Evolutionary conservation across 1,284 basidiomycete genomes (phyloP).

Genomic region (Trametes sp.): DNA sequence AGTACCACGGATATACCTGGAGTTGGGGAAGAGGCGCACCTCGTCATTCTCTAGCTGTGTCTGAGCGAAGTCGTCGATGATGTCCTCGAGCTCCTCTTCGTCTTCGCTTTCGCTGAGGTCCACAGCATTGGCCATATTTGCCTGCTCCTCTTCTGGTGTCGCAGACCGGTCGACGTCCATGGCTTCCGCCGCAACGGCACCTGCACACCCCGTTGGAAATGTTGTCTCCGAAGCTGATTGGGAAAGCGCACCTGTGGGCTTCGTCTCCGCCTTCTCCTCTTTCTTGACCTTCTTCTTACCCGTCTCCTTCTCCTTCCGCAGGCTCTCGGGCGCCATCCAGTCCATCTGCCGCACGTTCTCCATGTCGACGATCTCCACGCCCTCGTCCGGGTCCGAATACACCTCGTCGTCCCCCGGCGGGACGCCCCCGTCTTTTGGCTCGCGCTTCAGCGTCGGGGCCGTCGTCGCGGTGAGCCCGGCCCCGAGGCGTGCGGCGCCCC

Average conservation of each 20-base stretch:
- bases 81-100: constrained; percentile 86
- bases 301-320: constrained; percentile 64
- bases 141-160: constrained; percentile 46
- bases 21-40: constrained; percentile 39
- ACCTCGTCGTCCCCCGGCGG: constrained; percentile 59
- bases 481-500: constrained; percentile 50
- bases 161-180: constrained; percentile 42
- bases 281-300: constrained; percentile 55
- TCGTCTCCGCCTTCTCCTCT: constrained; percentile 45
- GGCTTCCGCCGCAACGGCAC: constrained; percentile 32
- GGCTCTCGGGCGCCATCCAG: constrained; percentile 88
- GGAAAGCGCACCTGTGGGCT: constrained; percentile 46
- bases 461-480: constrained; percentile 54
- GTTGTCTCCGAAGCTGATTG: background rate
- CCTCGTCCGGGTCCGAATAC: constrained; percentile 91
- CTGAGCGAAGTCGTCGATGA: constrained; percentile 81
- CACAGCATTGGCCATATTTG: constrained; percentile 75
- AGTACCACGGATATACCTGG: constrained; percentile 8
- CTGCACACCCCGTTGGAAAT: background rate
- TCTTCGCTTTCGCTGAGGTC: constrained; percentile 87
- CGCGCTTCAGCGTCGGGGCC: constrained; percentile 53
- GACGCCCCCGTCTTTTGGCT: constrained; percentile 40
- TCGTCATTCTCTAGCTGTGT: constrained; percentile 47
- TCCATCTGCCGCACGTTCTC: constrained; percentile 82
- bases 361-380: constrained; percentile 90